Conservation (phyloP, 106 monocot genomes). For the Apostasia ramifera region DNA sequence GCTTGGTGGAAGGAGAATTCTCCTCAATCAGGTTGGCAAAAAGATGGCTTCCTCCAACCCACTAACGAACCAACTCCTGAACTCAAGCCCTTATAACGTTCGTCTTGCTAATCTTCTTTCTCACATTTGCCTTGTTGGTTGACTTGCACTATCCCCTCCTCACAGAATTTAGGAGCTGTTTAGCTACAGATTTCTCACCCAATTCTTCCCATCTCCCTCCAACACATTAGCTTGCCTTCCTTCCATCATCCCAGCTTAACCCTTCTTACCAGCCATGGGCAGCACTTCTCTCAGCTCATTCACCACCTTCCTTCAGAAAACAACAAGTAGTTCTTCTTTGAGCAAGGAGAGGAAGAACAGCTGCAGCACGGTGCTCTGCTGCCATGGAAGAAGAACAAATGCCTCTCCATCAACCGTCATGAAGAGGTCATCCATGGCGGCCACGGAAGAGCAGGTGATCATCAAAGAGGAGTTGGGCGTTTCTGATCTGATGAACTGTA, state of each 20-base stretch:
- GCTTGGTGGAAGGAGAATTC: neutral
- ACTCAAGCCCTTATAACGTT: constrained; percentile 16
- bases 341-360: constrained; percentile 1
- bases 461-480: constrained; percentile 2
- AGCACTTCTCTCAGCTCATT: constrained; percentile 22
- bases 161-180: constrained; percentile 13
- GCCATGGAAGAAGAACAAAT: constrained; percentile 9
- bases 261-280: constrained; percentile 20
- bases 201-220: neutral
- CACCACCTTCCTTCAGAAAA: constrained; percentile 3
- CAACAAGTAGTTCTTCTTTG: constrained; percentile 2
- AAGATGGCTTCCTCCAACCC: constrained; percentile 28
- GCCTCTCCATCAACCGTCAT: neutral
- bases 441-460: neutral
- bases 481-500: constrained; percentile 6
- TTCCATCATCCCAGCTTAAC: constrained; percentile 4
- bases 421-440: neutral
- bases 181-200: constrained; percentile 16
- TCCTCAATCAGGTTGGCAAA: constrained; percentile 11
- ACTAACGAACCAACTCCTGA: constrained; percentile 20
- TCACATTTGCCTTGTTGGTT: constrained; percentile 14
- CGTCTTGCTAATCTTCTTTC: constrained; percentile 19
- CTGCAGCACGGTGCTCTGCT: neutral
- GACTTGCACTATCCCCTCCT: constrained; percentile 19
- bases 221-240: constrained; percentile 11